Evolutionary conservation across 2,329 filamentous ascomycete genomes (phyloP).

Genomic region (Colletotrichum abscissum): DNA sequence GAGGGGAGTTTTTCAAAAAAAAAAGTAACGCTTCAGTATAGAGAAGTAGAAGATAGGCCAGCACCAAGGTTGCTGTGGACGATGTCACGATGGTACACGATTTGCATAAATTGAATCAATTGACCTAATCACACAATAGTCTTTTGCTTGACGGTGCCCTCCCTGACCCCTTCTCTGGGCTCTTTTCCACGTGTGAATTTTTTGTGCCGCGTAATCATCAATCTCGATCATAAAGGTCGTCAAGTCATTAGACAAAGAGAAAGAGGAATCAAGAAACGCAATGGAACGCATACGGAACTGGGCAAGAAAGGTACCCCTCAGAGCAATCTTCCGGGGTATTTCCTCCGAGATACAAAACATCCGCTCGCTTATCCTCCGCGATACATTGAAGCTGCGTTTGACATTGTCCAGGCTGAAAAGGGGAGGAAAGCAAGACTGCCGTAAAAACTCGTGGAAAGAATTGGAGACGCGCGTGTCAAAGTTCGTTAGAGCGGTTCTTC

Average conservation of each 20-base stretch:
- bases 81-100: conserved; percentile 36
- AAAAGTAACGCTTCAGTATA: conserved; percentile 31
- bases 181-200: background rate
- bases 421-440: background rate
- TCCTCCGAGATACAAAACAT: background rate
- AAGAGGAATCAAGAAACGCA: background rate
- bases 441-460: background rate
- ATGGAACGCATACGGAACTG: background rate
- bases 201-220: background rate
- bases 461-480: background rate
- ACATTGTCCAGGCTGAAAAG: background rate
- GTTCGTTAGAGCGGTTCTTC: background rate
- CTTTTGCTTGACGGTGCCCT: background rate
- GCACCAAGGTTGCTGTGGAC: conserved; percentile 18
- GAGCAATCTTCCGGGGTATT: background rate
- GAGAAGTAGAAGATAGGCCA: conserved; percentile 18
- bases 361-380: too few relatives aligned
- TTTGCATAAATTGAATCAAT: conserved; percentile 35
- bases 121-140: conserved; percentile 13
- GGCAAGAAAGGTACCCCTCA: background rate
- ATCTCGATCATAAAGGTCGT: background rate
- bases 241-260: background rate
- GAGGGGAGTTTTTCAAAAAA: conserved; percentile 6
- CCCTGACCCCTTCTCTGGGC: background rate
- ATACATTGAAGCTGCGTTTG: background rate